Base-by-base conservation (phyloP, 192 early-diverging fungal genomes). In the Coemansia sp. region DNA sequence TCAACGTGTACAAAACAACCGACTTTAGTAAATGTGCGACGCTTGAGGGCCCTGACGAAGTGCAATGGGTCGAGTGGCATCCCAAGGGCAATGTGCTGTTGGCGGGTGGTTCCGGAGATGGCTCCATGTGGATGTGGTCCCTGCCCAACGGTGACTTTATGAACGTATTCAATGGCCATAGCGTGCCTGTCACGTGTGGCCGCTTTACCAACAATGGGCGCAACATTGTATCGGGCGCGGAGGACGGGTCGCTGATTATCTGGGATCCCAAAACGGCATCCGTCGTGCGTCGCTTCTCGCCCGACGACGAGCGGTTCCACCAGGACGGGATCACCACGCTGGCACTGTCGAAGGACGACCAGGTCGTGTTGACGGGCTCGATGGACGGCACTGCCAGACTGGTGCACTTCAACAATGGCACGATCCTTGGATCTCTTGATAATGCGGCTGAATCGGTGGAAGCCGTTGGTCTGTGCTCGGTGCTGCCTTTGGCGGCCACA, bases 21-120 rank as follows among this genome's bases (percentile, higher is more conserved):
- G 30, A 57, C 55, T 57, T 33, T 7, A 7, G 3, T 2, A 57
- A 49, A 35, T 72, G 67, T 16, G 75, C 82, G 2, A 58, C 75
- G 20, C 83, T 97, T 26, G 95, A 99, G 56, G 95, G 95, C 5
- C 93, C 95, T 13, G 87, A 89, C 67, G 97, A 97, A 77, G 86
- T 96, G 15, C 86, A 89, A 87, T 99, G 95, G 95, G 52, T 97
- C 21, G 75, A 91, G 68, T 99, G 97, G 97, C 97, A 99, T 76
- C 94, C 94, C 7, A 86, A 92, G 63, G 97, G 97, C 57, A 88
- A 89, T 61, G 89, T 98, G 13, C 63, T 99, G 16, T 71, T 99
- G 26, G 92, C 92, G n/a, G 55, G 55, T 7, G 95, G 95, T 21
- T 85, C 90, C 33, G 81, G 83, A 46, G 97, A 98, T 77, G 90